phyloP scores from a whole-genome alignment of 2,329 filamentous ascomycete species.

The Fusarium palustre region DNA sequence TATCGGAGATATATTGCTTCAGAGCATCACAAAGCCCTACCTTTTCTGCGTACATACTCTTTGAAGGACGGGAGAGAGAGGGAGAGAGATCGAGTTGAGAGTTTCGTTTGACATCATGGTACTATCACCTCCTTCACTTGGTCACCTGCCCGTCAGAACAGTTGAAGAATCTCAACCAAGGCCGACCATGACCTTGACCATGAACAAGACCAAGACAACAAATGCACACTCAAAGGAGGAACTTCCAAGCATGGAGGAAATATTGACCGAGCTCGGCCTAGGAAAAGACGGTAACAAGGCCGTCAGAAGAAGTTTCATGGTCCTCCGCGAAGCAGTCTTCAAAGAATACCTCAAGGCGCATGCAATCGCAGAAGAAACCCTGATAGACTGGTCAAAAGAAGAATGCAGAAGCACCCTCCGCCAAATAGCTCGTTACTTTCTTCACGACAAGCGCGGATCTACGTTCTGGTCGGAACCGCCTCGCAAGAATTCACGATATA shows the following conservation, averaged over 20 bases:
- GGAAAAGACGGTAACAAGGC: background rate
- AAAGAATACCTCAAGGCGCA: background rate
- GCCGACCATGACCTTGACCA: background rate
- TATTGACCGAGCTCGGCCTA: background rate
- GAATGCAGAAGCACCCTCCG: background rate
- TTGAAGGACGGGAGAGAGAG: too few species aligned
- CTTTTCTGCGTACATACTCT: background rate
- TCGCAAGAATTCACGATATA: conserved; percentile 2
- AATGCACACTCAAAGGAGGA: background rate
- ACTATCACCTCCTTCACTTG: background rate
- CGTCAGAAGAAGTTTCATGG: background rate
- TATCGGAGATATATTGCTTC: too few species aligned
- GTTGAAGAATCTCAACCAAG: background rate
- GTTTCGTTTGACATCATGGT: background rate
- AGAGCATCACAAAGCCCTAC: too few species aligned
- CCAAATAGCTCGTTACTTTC: conserved; percentile 15
- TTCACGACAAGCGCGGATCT: background rate
- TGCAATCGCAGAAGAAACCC: background rate
- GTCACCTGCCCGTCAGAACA: background rate
- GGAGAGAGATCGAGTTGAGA: background rate
- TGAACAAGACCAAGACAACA: background rate
- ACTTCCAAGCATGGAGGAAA: background rate
- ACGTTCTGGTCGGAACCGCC: conserved; percentile 22
- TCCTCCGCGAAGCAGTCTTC: background rate
- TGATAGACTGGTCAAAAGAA: background rate